A percentile compares a stretch with the other conserved stretches of the same genome.
Evolutionary conservation across 2,329 filamentous ascomycete species (phyloP).

Genomic region (Xylariaceae sp.): DNA sequence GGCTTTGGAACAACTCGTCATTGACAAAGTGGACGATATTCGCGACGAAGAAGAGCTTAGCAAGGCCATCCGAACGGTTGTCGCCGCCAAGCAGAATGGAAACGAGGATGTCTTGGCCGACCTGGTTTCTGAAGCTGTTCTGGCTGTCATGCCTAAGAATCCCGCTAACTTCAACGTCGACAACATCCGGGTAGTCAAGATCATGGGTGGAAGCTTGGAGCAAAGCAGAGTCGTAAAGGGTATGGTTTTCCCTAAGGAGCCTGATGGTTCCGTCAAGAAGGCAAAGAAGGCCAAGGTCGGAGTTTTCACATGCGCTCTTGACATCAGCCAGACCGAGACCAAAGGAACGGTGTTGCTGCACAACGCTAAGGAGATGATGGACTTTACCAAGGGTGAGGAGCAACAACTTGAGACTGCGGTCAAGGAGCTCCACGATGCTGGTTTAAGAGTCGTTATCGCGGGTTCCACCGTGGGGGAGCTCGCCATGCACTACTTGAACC

Average conservation of each 20-base stretch:
- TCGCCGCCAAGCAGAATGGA: slow-evolving; percentile 94
- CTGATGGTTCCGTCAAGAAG: slow-evolving; percentile 90
- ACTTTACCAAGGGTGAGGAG: slow-evolving; percentile 98
- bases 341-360: slow-evolving; percentile 96
- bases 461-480: slow-evolving; percentile 94
- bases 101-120: slow-evolving; percentile 83
- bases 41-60: slow-evolving; percentile 76
- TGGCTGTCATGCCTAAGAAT: slow-evolving; percentile 93
- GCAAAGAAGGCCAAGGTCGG: slow-evolving; percentile 90
- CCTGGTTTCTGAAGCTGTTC: slow-evolving; percentile 78
- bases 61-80: slow-evolving; percentile 93
- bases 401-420: slow-evolving; percentile 82
- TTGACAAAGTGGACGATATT: slow-evolving; percentile 87
- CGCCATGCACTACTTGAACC: slow-evolving; percentile 96
- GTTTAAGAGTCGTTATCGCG: slow-evolving; percentile 85
- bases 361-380: slow-evolving; percentile 97
- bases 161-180: slow-evolving; percentile 96
- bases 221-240: slow-evolving; percentile 94
- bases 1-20: slow-evolving; percentile 78
- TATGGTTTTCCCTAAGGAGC: slow-evolving; percentile 97
- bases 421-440: slow-evolving; percentile 94
- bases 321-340: slow-evolving; percentile 94
- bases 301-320: slow-evolving; percentile 94
- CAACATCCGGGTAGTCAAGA: slow-evolving; percentile 98
- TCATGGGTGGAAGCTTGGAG: slow-evolving; percentile 94